Percentiles rank a stretch among this genome's conserved stretches.
phyloP scores from a whole-genome alignment of 768 basidiomycete genomes.

The Amyloporia xantha region DNA sequence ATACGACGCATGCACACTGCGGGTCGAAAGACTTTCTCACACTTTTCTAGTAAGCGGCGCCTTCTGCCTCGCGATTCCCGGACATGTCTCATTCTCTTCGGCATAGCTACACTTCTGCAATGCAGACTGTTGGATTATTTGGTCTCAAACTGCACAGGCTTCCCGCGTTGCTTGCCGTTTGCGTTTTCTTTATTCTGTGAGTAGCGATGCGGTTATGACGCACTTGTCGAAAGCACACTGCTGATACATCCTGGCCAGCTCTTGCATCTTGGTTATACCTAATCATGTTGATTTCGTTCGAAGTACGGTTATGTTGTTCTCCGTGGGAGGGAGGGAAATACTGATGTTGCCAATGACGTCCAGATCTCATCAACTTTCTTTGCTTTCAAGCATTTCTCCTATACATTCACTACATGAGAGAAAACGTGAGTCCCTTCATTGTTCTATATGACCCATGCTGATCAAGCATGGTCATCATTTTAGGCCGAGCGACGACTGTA shows the following conservation, averaged over 20 bases:
- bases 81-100: conserved; percentile 16
- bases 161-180: conserved; percentile 54
- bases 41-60: conserved; percentile 28
- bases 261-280: conserved; percentile 32
- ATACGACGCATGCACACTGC: conserved; percentile 30
- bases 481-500: conserved; percentile 43
- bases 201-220: too few species aligned
- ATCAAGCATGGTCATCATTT: too few species aligned
- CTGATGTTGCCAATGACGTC: background rate
- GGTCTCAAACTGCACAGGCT: conserved; percentile 61
- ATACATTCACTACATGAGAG: conserved; percentile 49
- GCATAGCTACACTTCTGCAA: conserved; percentile 29
- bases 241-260: conserved; percentile 23
- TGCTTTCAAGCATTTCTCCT: conserved; percentile 80
- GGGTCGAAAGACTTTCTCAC: conserved; percentile 34
- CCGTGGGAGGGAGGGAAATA: too few species aligned
- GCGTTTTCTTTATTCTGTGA: conserved; percentile 47
- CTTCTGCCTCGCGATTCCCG: background rate
- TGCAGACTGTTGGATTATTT: conserved; percentile 65
- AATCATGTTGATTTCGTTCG: conserved; percentile 29
- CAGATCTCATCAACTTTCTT: conserved; percentile 63
- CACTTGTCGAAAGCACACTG: background rate
- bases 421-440: conserved; percentile 31
- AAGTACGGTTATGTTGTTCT: conserved; percentile 24
- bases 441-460: too few species aligned